Evolutionary conservation across 2,329 filamentous ascomycete genomes (phyloP).

Genomic region (Teratosphaeriaceae sp.): DNA sequence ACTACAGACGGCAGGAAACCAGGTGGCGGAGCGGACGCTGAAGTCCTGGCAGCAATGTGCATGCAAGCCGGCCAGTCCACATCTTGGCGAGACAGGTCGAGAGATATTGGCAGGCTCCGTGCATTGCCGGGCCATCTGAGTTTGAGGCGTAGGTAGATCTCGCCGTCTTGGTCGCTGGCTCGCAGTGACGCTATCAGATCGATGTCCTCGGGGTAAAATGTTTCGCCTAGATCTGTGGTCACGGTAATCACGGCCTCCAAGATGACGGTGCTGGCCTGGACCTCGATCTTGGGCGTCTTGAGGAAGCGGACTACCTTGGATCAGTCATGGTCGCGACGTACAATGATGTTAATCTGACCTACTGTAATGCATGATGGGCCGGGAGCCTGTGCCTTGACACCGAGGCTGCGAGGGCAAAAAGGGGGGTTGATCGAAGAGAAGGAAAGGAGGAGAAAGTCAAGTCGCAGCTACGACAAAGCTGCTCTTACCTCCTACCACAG

Average conservation of each 20-base stretch:
- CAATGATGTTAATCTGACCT: background rate
- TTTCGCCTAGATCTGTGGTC: constrained; percentile 63
- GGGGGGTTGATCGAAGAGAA: background rate
- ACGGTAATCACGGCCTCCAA: constrained; percentile 54
- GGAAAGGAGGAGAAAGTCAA: background rate
- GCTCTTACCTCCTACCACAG: no score
- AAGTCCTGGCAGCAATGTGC: constrained; percentile 32
- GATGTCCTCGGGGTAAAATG: constrained; percentile 48
- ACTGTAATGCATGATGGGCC: constrained; percentile 12
- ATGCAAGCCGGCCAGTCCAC: constrained; percentile 34
- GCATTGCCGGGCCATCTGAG: constrained; percentile 39
- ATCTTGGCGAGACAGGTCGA: constrained; percentile 36
- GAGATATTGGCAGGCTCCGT: constrained; percentile 37
- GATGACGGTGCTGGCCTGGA: constrained; percentile 33
- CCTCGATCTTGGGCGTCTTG: constrained; percentile 50
- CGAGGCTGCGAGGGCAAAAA: background rate
- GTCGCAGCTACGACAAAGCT: no score
- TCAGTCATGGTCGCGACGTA: background rate
- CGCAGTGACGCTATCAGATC: constrained; percentile 37
- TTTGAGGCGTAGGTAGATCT: constrained; percentile 37
- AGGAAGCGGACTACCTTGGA: constrained; percentile 51
- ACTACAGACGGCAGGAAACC: constrained; percentile 39
- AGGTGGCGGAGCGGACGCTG: constrained; percentile 12
- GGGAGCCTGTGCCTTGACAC: background rate
- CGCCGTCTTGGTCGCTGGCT: constrained; percentile 24